These are phyloP conservation scores for Cryptococcus amylolentus DNA, from an alignment of 1,284 basidiomycete species.

Conservation along the genomic window DNA sequence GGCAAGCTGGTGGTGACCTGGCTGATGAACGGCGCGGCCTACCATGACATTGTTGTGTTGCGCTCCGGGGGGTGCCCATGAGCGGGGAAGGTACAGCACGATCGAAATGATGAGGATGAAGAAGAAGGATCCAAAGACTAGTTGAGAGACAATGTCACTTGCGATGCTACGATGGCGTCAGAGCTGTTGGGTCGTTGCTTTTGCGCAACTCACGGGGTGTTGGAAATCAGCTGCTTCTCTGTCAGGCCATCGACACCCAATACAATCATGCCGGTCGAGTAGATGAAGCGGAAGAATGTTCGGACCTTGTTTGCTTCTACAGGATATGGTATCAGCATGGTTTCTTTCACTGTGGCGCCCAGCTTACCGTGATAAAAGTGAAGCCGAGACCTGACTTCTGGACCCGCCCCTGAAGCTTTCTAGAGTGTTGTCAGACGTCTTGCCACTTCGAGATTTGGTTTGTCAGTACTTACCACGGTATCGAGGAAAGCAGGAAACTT, in stretches of 20 bases:
- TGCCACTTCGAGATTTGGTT: too few species aligned
- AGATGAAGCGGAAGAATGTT: conserved; percentile 28
- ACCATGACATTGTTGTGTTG: conserved; percentile 21
- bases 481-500: conserved; percentile 29
- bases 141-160: conserved; percentile 17
- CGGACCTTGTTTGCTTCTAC: conserved; percentile 34
- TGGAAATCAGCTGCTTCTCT: conserved; percentile 12
- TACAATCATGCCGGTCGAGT: conserved; percentile 15
- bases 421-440: conserved; percentile 2
- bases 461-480: conserved; percentile 23
- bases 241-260: conserved; percentile 31
- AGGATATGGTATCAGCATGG: conserved; percentile 74
- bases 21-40: background rate
- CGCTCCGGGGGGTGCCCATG: conserved; percentile 7
- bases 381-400: conserved; percentile 31
- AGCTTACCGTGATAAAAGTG: conserved; percentile 33
- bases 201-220: conserved; percentile 11
- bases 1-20: conserved; percentile 6
- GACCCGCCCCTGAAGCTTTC: conserved; percentile 34
- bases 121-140: conserved; percentile 21
- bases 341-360: conserved; percentile 67
- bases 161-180: background rate
- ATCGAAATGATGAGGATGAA: conserved; percentile 24
- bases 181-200: too few species aligned
- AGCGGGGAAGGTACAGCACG: conserved; percentile 25